Conservation (phyloP, 257 asterid species). For the Solanum virginianum region DNA sequence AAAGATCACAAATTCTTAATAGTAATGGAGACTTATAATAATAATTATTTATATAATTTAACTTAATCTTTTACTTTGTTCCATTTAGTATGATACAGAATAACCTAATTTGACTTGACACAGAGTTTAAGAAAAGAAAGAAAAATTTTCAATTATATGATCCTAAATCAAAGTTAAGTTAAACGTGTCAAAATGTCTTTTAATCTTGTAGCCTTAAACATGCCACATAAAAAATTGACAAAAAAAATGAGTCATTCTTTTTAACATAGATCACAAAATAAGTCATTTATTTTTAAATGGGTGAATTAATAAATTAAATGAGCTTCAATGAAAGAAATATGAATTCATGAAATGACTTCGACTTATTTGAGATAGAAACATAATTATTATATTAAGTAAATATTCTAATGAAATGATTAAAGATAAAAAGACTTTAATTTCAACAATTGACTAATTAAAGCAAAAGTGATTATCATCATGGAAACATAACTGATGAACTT, state of each 20-base stretch:
- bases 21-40: background rate
- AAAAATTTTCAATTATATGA: too few species aligned
- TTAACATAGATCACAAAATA: too few species aligned
- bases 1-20: background rate
- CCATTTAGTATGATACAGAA: background rate
- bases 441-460: background rate
- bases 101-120: too few species aligned
- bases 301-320: background rate
- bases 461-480: slow-evolving; percentile 1
- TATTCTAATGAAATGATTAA: background rate
- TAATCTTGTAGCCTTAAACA: too few species aligned
- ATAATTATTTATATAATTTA: background rate
- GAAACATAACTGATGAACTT: slow-evolving; percentile 1
- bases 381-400: background rate
- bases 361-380: background rate
- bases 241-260: too few species aligned
- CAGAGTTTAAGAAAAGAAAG: too few species aligned
- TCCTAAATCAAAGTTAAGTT: too few species aligned
- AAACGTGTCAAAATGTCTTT: too few species aligned
- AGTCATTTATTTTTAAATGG: too few species aligned
- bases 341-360: background rate
- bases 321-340: background rate
- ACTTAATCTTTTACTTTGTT: background rate
- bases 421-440: background rate
- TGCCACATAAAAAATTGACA: too few species aligned